Conservation (phyloP, 2,329 filamentous ascomycete genomes). For the Sarocladium oryzae region DNA sequence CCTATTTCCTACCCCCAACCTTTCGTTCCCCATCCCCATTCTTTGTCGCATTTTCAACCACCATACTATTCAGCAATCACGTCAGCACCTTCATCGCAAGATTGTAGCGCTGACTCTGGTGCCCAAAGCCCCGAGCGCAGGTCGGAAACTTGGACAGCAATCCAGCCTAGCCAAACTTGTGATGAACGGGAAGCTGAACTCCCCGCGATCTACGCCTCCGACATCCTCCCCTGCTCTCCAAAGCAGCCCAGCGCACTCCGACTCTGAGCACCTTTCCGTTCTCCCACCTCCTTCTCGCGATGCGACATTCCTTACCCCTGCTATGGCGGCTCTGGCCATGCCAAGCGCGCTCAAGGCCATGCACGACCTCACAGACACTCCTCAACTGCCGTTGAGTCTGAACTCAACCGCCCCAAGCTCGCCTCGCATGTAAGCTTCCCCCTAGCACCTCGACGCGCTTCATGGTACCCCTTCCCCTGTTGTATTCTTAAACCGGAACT, state of each 20-base stretch:
- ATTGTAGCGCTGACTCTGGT: neutral
- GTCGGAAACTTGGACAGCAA: constrained; percentile 29
- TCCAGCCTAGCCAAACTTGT: constrained; percentile 37
- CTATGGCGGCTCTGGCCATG: constrained; percentile 33
- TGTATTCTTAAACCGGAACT: neutral
- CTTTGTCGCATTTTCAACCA: neutral
- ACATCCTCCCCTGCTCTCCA: constrained; percentile 18
- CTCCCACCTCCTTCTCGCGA: constrained; percentile 28
- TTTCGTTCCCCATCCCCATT: neutral
- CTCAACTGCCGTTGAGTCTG: constrained; percentile 49
- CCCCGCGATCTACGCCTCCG: constrained; percentile 23
- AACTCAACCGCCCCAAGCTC: constrained; percentile 53
- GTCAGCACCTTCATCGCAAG: neutral
- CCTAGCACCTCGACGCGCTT: neutral
- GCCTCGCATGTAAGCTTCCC: constrained; percentile 47
- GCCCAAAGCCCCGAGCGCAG: constrained; percentile 17
- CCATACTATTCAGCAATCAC: neutral
- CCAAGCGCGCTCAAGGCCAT: constrained; percentile 24
- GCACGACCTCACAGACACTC: constrained; percentile 44
- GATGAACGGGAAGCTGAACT: constrained; percentile 36
- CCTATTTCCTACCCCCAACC: neutral
- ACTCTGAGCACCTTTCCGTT: constrained; percentile 25
- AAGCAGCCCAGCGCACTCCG: constrained; percentile 21
- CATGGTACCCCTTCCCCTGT: neutral
- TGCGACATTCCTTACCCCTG: constrained; percentile 20